Percentiles rank a stretch among this genome's conserved stretches.
Conservation (phyloP, 805 yeast genomes). For the Saccharomycopsis fodiens region DNA sequence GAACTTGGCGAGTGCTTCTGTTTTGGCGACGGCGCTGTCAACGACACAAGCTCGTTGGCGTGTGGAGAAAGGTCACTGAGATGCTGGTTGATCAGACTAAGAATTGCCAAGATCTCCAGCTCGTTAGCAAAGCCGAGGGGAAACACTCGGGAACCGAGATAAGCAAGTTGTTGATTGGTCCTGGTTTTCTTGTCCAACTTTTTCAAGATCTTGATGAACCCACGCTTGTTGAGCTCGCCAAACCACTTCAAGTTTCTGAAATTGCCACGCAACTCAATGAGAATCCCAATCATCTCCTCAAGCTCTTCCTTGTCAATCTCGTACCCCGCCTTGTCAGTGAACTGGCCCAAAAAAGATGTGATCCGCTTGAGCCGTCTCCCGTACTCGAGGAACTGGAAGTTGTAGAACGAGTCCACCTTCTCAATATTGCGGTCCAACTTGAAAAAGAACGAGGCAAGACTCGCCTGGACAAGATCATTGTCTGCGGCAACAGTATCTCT, state of each 20-base stretch:
- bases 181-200: slow-evolving; percentile 82
- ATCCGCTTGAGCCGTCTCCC: slow-evolving; percentile 54
- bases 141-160: slow-evolving; percentile 57
- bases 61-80: slow-evolving; percentile 46
- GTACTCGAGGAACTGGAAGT: slow-evolving; percentile 66
- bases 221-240: slow-evolving; percentile 87
- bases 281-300: slow-evolving; percentile 56
- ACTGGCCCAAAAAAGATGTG: slow-evolving; percentile 27
- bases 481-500: slow-evolving; percentile 28
- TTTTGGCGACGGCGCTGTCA: slow-evolving; percentile 3
- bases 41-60: slow-evolving; percentile 19
- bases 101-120: slow-evolving; percentile 43
- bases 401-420: slow-evolving; percentile 72
- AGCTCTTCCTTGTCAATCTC: slow-evolving; percentile 43
- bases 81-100: slow-evolving; percentile 45
- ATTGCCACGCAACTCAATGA: slow-evolving; percentile 68
- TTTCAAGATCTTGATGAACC: slow-evolving; percentile 80
- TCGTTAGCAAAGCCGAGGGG: slow-evolving; percentile 78
- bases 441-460: slow-evolving; percentile 62
- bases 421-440: slow-evolving; percentile 76
- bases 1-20: slow-evolving; percentile 13
- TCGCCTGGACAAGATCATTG: slow-evolving; percentile 36
- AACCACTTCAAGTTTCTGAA: slow-evolving; percentile 87
- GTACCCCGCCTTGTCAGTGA: slow-evolving; percentile 6
- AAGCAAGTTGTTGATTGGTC: slow-evolving; percentile 46